These are phyloP conservation scores for Didymosphaeria variabile DNA, from an alignment of 2,329 filamentous ascomycete genomes.

Conservation along the genomic window DNA sequence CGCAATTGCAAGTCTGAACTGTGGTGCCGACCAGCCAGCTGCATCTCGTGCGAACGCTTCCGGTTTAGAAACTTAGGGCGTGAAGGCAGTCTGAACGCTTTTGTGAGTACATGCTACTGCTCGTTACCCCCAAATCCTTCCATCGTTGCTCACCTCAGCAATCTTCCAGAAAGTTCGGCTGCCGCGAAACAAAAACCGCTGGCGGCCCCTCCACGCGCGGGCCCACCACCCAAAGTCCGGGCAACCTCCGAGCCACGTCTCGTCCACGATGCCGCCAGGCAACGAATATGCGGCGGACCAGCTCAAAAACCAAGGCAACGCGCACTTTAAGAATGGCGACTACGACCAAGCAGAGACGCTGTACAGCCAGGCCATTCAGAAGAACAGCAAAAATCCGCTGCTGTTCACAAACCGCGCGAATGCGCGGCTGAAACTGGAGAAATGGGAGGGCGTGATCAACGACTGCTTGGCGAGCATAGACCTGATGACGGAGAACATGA, in stretches of 20 bases:
- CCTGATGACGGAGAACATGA: conserved; percentile 73
- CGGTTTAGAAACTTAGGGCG: neutral
- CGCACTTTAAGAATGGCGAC: conserved; percentile 70
- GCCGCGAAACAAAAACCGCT: conserved; percentile 6
- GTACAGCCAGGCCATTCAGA: conserved; percentile 82
- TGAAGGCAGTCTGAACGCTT: neutral
- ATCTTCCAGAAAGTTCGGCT: conserved; percentile 19
- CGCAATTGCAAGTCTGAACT: neutral
- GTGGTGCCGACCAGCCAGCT: neutral
- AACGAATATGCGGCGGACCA: conserved; percentile 55
- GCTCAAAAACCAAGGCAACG: conserved; percentile 66
- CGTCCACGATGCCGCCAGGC: conserved; percentile 33
- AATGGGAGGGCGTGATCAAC: conserved; percentile 77
- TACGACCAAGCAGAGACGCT: conserved; percentile 71
- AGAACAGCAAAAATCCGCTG: conserved; percentile 77
- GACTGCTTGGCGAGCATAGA: conserved; percentile 81
- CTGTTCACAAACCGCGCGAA: conserved; percentile 93
- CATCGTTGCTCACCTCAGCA: conserved; percentile 19
- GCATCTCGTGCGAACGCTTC: neutral
- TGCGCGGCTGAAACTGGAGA: conserved; percentile 75
- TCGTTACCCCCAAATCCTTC: neutral
- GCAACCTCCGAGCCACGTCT: neutral
- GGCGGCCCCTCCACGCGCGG: conserved; percentile 3
- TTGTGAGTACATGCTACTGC: neutral
- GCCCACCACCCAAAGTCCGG: conserved; percentile 14